Evolutionary conservation across 805 yeast species (phyloP).

Genomic region (Schizosaccharomyces lindneri): DNA sequence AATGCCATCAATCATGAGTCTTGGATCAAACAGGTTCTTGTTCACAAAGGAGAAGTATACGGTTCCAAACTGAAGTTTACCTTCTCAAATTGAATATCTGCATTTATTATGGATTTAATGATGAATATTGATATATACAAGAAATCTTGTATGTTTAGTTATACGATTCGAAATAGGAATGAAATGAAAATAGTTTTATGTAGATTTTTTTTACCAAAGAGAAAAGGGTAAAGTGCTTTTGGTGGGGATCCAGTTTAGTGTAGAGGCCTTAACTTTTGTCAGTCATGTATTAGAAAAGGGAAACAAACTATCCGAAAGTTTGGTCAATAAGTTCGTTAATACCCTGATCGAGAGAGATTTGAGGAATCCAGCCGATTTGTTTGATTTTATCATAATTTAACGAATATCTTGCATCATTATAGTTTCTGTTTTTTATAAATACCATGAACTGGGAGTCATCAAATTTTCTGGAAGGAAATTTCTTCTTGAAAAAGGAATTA

Average conservation of each 20-base stretch:
- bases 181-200: no score
- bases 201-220: no score
- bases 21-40: constrained; percentile 26
- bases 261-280: no score
- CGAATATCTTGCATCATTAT: not conserved
- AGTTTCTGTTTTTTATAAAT: not conserved
- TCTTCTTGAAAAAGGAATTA: not conserved
- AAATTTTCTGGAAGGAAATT: not conserved
- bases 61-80: constrained; percentile 20
- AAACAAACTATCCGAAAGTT: not conserved
- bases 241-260: no score
- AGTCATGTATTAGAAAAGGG: no score
- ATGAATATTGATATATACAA: no score
- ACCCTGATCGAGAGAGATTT: not conserved
- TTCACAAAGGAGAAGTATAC: constrained; percentile 26
- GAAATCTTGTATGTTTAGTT: no score
- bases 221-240: no score
- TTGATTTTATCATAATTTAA: not conserved
- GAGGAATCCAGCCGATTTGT: not conserved
- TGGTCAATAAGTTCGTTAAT: not conserved
- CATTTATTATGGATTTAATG: no score
- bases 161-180: no score
- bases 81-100: not conserved
- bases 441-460: not conserved
- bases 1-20: constrained; percentile 25